A percentile compares a stretch with the other conserved stretches of the same genome.
Conservation (phyloP, 306 rosid genomes). For the Dryas drummondii region DNA sequence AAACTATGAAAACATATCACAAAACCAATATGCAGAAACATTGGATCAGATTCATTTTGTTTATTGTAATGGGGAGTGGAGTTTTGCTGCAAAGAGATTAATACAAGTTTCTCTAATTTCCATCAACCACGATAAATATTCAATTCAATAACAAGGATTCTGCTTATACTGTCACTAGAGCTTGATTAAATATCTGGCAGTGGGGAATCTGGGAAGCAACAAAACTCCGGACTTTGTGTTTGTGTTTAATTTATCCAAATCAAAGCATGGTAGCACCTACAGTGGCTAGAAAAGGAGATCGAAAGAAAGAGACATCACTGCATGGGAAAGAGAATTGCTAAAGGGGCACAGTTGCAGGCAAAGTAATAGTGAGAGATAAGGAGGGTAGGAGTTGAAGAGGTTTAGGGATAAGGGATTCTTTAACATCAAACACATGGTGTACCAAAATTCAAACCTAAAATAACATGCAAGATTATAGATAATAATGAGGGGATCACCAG, state of each 20-base stretch:
- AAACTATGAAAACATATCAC: not conserved
- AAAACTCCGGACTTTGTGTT: not conserved
- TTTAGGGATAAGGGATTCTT: no score
- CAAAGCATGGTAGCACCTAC: not conserved
- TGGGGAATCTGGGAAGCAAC: slow-evolving; percentile 2
- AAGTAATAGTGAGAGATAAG: no score
- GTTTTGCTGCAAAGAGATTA: not conserved
- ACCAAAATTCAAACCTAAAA: no score
- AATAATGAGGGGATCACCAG: no score
- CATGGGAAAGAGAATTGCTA: no score
- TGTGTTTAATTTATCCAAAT: no score
- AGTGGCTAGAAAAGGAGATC: not conserved
- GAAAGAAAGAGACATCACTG: no score
- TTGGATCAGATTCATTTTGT: not conserved
- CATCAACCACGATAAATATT: not conserved
- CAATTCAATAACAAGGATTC: not conserved
- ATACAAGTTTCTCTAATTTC: not conserved
- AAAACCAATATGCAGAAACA: not conserved
- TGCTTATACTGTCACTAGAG: not conserved
- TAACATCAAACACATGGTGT: no score
- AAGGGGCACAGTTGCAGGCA: no score
- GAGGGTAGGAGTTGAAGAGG: no score
- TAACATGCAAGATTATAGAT: no score
- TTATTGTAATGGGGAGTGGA: not conserved
- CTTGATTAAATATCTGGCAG: not conserved